Conservation (phyloP, 768 basidiomycete genomes). For the Pulveroboletus sp. region DNA sequence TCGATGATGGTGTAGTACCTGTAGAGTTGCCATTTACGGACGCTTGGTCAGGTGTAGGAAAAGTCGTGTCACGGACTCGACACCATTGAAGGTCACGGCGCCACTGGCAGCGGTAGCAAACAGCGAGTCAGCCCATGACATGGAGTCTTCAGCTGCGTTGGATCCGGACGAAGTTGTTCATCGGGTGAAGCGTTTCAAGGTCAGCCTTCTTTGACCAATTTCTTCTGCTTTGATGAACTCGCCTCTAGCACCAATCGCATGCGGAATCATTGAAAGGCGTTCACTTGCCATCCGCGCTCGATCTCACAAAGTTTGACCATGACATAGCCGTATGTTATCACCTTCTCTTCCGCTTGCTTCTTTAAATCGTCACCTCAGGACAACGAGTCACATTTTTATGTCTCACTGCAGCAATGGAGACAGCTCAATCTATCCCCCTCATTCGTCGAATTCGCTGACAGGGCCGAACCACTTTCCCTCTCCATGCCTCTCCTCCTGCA, state of each 20-base stretch:
- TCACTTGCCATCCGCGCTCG: slow-evolving; percentile 65
- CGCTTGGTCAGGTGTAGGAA: slow-evolving; percentile 11
- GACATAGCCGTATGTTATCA: slow-evolving; percentile 47
- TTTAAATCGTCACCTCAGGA: slow-evolving; percentile 43
- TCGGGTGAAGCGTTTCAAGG: slow-evolving; percentile 51
- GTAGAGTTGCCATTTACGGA: not conserved
- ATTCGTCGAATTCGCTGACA: slow-evolving; percentile 66
- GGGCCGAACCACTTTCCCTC: slow-evolving; percentile 55
- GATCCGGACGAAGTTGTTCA: slow-evolving; percentile 26
- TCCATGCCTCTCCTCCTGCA: slow-evolving; percentile 81
- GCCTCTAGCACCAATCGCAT: slow-evolving; percentile 66
- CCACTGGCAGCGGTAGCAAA: too few species aligned
- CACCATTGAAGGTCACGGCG: too few species aligned
- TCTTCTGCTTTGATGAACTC: not conserved
- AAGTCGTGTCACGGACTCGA: not conserved
- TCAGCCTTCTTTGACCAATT: slow-evolving; percentile 11
- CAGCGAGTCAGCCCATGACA: too few species aligned
- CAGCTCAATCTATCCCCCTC: slow-evolving; percentile 76
- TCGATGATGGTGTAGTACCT: too few species aligned
- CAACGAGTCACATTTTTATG: slow-evolving; percentile 73
- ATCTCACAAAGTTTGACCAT: slow-evolving; percentile 51
- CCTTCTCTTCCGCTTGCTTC: not conserved
- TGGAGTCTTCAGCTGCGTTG: slow-evolving; percentile 6
- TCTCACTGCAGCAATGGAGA: slow-evolving; percentile 68
- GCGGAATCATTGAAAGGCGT: slow-evolving; percentile 62